A percentile compares a stretch with the other conserved stretches of the same genome.
Evolutionary conservation across 2,329 filamentous ascomycete genomes (phyloP).

Genomic region (Fusarium neocosmosporiellum): DNA sequence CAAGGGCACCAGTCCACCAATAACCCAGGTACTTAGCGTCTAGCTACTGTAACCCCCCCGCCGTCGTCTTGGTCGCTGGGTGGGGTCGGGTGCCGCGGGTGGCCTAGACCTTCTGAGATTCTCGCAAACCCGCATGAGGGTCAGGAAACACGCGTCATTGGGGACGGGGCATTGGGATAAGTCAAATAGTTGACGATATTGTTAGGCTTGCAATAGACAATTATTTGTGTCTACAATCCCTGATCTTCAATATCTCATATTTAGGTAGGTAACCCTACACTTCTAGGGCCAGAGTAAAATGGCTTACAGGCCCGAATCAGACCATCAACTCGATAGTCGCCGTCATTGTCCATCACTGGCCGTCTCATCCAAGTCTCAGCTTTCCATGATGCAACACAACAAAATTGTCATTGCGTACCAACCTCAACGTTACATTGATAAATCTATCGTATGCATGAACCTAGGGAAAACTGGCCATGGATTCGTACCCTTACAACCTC

Average conservation of each 20-base stretch:
- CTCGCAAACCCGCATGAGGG: constrained; percentile 4
- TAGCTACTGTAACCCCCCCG: constrained; percentile 28
- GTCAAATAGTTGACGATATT: neutral
- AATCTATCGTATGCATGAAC: neutral
- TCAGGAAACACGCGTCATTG: neutral
- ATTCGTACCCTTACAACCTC: constrained; percentile 6
- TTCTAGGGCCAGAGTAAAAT: neutral
- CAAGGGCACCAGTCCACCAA: constrained; percentile 36
- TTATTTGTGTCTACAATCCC: neutral
- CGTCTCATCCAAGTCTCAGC: constrained; percentile 4
- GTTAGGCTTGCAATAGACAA: no score
- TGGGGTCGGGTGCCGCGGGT: constrained; percentile 28
- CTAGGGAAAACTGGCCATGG: neutral
- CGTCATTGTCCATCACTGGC: constrained; percentile 14
- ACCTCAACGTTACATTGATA: constrained; percentile 5
- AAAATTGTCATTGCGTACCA: neutral
- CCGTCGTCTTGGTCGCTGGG: constrained; percentile 19
- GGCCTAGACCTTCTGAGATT: constrained; percentile 35
- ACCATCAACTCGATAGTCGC: neutral
- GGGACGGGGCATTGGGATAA: neutral
- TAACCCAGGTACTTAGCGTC: constrained; percentile 34
- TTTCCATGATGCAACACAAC: neutral
- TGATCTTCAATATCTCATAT: neutral
- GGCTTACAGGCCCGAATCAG: constrained; percentile 12
- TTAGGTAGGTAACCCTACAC: neutral